Conservation (phyloP, 31 red algal genomes). For the Endocladia muricata region DNA sequence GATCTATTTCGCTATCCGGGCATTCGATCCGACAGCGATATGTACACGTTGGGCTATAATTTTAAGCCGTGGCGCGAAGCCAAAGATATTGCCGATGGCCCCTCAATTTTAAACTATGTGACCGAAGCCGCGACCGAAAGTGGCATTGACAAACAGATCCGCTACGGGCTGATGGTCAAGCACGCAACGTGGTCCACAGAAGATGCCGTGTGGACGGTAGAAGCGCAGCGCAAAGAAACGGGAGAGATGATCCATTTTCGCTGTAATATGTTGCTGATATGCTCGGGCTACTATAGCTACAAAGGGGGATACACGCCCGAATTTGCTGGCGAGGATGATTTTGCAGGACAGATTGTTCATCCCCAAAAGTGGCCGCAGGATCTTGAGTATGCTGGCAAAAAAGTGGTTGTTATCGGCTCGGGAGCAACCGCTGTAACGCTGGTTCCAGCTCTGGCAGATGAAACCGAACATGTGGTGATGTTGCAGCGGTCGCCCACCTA, state of each 20-base stretch:
- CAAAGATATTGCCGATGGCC: neutral
- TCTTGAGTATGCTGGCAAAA: neutral
- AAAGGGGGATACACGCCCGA: neutral
- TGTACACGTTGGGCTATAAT: neutral
- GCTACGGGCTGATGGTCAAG: neutral
- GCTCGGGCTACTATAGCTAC: too few relatives aligned
- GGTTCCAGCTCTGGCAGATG: neutral
- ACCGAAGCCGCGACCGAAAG: neutral
- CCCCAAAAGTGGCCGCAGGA: neutral
- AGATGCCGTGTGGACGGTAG: neutral
- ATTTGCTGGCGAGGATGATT: neutral
- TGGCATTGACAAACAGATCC: neutral
- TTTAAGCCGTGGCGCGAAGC: neutral
- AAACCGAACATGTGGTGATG: slow-evolving; percentile 1
- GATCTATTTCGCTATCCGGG: neutral
- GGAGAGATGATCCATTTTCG: too few relatives aligned
- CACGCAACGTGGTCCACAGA: neutral
- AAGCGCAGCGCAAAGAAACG: too few relatives aligned
- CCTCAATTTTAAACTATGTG: neutral
- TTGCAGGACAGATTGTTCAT: neutral
- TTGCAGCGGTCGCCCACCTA: neutral
- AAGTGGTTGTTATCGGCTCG: neutral
- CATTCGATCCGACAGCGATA: neutral
- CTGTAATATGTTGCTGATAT: too few relatives aligned
- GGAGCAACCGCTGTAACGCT: neutral